phyloP scores from a whole-genome alignment of 1,139 yeast genomes.

The Suhomyces taliae region DNA sequence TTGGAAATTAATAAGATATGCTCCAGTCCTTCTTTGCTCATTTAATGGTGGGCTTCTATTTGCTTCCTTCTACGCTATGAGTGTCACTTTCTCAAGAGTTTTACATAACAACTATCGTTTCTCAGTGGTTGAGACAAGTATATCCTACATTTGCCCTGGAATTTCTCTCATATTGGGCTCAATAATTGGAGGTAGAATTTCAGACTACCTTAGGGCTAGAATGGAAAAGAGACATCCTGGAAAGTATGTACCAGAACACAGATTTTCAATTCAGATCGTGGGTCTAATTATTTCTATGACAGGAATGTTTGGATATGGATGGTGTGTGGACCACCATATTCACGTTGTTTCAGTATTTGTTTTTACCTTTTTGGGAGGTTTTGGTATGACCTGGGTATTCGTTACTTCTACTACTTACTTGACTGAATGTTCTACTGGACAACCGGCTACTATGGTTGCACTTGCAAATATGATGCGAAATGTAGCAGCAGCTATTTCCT shows the following conservation, averaged over 20 bases:
- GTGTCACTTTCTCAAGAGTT: constrained; percentile 49
- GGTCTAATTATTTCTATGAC: constrained; percentile 47
- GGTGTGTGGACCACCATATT: constrained; percentile 48
- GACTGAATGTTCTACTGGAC: constrained; percentile 52
- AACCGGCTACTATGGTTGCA: constrained; percentile 58
- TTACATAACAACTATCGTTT: constrained; percentile 40
- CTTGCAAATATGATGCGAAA: constrained; percentile 57
- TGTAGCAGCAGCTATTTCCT: constrained; percentile 55
- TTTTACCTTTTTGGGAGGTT: constrained; percentile 48
- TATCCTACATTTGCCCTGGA: constrained; percentile 58
- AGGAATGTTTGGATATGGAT: constrained; percentile 56
- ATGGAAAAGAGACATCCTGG: constrained; percentile 25
- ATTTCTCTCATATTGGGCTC: constrained; percentile 52
- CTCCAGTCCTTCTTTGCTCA: constrained; percentile 51
- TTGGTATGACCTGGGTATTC: constrained; percentile 62
- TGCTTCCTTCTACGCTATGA: constrained; percentile 56
- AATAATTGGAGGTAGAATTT: constrained; percentile 48
- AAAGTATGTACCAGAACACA: constrained; percentile 44
- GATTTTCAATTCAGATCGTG: constrained; percentile 45
- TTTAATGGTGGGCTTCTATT: constrained; percentile 52
- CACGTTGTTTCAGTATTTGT: constrained; percentile 45
- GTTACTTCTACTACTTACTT: constrained; percentile 58
- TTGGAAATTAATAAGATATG: constrained; percentile 35
- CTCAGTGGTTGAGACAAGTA: constrained; percentile 37
- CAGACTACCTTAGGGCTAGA: constrained; percentile 38